Evolutionary conservation across 768 basidiomycete species (phyloP).

Genomic region (Tulasnella sp.): DNA sequence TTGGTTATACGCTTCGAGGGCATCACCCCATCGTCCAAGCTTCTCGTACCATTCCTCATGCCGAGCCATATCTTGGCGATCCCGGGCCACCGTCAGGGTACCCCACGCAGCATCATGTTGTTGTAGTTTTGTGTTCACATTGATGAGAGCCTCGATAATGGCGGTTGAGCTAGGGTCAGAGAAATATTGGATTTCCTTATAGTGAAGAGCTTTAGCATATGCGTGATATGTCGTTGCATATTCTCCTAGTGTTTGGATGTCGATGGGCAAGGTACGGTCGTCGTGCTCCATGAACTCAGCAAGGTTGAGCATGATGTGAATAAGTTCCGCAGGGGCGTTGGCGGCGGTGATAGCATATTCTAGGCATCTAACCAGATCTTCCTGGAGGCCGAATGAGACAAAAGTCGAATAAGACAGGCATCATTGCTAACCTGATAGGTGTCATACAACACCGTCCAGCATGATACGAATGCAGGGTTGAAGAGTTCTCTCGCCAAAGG

Average conservation of each 20-base stretch:
- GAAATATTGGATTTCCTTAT: constrained; percentile 96
- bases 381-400: constrained; percentile 37
- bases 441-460: constrained; percentile 92
- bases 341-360: constrained; percentile 64
- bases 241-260: constrained; percentile 84
- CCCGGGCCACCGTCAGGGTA: constrained; percentile 77
- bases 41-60: constrained; percentile 99
- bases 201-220: constrained; percentile 95
- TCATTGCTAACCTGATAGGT: constrained; percentile 61
- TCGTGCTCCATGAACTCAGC: constrained; percentile 99
- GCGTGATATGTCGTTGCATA: constrained; percentile 89
- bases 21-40: constrained; percentile 92
- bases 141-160: constrained; percentile 88
- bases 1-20: constrained; percentile 71
- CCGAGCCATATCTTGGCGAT: constrained; percentile 80
- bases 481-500: constrained; percentile 90
- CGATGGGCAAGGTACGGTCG: constrained; percentile 89
- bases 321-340: constrained; percentile 72
- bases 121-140: constrained; percentile 91
- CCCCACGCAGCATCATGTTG: constrained; percentile 99
- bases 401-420: not conserved
- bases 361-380: constrained; percentile 86
- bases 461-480: constrained; percentile 96
- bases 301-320: constrained; percentile 81
- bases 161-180: constrained; percentile 71